Evolutionary conservation across 495 filamentous ascomycete species (phyloP), one percentile per base, ranked within the genome.

Genomic region (Penicillium lagena): DNA sequence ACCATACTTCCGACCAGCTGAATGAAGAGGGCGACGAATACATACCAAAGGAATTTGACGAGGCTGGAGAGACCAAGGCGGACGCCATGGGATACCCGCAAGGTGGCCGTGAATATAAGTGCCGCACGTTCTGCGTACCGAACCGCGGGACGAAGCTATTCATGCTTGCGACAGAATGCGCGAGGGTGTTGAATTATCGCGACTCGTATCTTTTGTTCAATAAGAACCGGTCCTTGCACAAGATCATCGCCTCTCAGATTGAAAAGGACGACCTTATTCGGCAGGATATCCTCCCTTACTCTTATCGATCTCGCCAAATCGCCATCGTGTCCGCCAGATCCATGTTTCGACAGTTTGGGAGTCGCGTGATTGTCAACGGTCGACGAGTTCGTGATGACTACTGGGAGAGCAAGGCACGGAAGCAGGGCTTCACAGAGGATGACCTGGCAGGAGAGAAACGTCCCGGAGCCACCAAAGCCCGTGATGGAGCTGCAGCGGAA

Each of bases 341-440:
- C 37, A 99, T 99, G 93, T 99, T 97, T 62, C 84, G 93, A 12
- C 93, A 99, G 64, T 99, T 99, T 59, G 93, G 93, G n/a, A 95
- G 89, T 55, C 76, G 94, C 42, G 84, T 99, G 32, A 94, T 99
- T 45, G 80, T 84, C 5, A 85, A 87, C 56, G 93, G 93, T 10
- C 75, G 90, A 47, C 80, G 94, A 9, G 93, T 99, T 30, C 83
- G 91, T 29, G 93, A 99, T 66, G 93, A 99, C 61, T 97, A 99
- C 60, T 97, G 93, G 93, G 93, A 97, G 56, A 85, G 80, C 56
- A 99, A 97, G 68, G 93, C 93, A 4, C 78, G 84, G 32, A 99
- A 97, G 62, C 93, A 99, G 59, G 93, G 93, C 12, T 99, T 99
- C 56, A 99, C 93, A 1, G 93, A 99, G 59, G 91, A 94, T 35